Evolutionary conservation across 306 rosid genomes (phyloP).

Genomic region (Lathyrus tuberosus): DNA sequence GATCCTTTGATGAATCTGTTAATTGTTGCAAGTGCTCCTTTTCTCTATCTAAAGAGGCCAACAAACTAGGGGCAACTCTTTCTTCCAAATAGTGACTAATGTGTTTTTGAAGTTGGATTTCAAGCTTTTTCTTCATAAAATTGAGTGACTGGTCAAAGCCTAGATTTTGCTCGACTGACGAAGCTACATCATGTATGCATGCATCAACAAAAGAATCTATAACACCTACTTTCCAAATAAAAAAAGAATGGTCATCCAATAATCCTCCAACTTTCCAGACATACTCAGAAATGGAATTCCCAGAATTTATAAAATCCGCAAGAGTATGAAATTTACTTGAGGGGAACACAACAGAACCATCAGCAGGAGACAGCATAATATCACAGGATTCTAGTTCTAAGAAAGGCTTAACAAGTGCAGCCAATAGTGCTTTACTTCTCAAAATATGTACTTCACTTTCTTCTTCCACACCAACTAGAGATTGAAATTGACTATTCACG

Average conservation of each 20-base stretch:
- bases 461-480: slow-evolving; percentile 58
- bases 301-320: slow-evolving; percentile 71
- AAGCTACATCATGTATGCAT: slow-evolving; percentile 82
- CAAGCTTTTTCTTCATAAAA: slow-evolving; percentile 82
- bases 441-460: slow-evolving; percentile 57
- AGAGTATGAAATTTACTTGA: slow-evolving; percentile 53
- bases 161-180: slow-evolving; percentile 82
- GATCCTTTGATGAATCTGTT: slow-evolving; percentile 61
- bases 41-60: slow-evolving; percentile 77
- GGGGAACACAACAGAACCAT: slow-evolving; percentile 51
- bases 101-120: slow-evolving; percentile 78
- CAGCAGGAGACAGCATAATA: slow-evolving; percentile 56
- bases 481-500: slow-evolving; percentile 69
- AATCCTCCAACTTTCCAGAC: slow-evolving; percentile 81
- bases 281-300: slow-evolving; percentile 72
- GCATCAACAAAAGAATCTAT: slow-evolving; percentile 87
- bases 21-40: slow-evolving; percentile 66
- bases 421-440: slow-evolving; percentile 63
- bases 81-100: slow-evolving; percentile 69
- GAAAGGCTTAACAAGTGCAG: slow-evolving; percentile 77
- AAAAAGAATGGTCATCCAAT: slow-evolving; percentile 70
- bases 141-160: slow-evolving; percentile 87
- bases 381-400: slow-evolving; percentile 74
- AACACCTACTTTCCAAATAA: slow-evolving; percentile 82
- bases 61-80: slow-evolving; percentile 69